A percentile compares a stretch with the other conserved stretches of the same genome.
Conservation (phyloP, 2,329 filamentous ascomycete genomes). For the Chrysosporium keratinophilum region DNA sequence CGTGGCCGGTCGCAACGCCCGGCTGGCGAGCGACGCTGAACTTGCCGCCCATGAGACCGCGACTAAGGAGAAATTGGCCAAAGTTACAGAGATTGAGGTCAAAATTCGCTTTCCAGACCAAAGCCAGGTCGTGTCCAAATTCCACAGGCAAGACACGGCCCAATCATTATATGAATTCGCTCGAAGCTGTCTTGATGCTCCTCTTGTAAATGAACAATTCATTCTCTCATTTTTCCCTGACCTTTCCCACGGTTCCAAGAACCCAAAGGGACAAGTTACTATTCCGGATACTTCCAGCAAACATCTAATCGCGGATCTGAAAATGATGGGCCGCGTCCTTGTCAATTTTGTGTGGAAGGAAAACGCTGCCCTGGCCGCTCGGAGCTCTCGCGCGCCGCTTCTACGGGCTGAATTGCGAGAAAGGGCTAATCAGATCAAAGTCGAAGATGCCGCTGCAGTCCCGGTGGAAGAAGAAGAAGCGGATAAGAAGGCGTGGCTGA, state of each 20-base stretch:
- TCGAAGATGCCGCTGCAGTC: slow-evolving; percentile 46
- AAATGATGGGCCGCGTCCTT: slow-evolving; percentile 59
- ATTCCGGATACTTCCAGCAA: slow-evolving; percentile 38
- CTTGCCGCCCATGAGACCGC: slow-evolving; percentile 58
- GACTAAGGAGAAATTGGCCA: slow-evolving; percentile 54
- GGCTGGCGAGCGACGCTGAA: slow-evolving; percentile 73
- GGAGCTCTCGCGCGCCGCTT: slow-evolving; percentile 44
- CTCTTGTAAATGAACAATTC: slow-evolving; percentile 53
- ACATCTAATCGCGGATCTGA: slow-evolving; percentile 60
- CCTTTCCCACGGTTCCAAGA: slow-evolving; percentile 13
- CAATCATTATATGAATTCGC: slow-evolving; percentile 65
- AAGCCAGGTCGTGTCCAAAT: slow-evolving; percentile 61
- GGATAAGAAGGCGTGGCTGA: slow-evolving; percentile 30
- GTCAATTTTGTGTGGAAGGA: slow-evolving; percentile 68
- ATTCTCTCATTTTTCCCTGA: slow-evolving; percentile 52
- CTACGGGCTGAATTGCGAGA: slow-evolving; percentile 52
- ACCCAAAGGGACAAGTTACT: slow-evolving; percentile 18
- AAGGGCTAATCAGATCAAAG: slow-evolving; percentile 56
- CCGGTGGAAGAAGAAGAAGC: slow-evolving; percentile 32
- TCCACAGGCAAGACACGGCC: slow-evolving; percentile 58
- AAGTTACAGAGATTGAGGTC: slow-evolving; percentile 58
- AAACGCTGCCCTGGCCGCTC: slow-evolving; percentile 46
- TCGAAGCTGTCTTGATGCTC: slow-evolving; percentile 55
- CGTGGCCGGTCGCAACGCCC: slow-evolving; percentile 64
- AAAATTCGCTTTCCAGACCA: slow-evolving; percentile 85